Conservation (phyloP, 1,284 basidiomycete genomes). For the Cutaneotrichosporon sp. region DNA sequence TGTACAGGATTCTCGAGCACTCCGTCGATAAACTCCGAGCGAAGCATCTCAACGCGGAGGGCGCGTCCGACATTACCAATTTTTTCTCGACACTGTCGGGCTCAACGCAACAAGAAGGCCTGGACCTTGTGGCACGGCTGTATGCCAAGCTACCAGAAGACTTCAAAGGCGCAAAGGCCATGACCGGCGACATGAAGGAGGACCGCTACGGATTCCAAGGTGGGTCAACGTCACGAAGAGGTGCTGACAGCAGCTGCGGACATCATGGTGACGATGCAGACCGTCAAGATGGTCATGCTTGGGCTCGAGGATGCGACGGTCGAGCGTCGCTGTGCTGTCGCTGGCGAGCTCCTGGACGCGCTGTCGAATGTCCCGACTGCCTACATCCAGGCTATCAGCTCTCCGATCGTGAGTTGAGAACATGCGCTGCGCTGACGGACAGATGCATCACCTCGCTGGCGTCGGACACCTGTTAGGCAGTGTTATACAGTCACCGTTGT, state of each 20-base stretch:
- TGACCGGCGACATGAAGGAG: constrained; percentile 41
- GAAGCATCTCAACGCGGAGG: constrained; percentile 14
- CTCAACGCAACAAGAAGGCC: constrained; percentile 33
- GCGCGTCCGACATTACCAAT: constrained; percentile 27
- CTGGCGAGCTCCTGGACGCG: constrained; percentile 48
- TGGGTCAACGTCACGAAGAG: constrained; percentile 14
- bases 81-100: constrained; percentile 29
- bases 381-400: constrained; percentile 46
- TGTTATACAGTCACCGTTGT: constrained; percentile 47
- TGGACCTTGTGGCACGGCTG: constrained; percentile 37
- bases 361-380: constrained; percentile 45
- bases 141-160: constrained; percentile 40
- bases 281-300: constrained; percentile 49
- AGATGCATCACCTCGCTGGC: constrained; percentile 51
- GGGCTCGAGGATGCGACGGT: constrained; percentile 43
- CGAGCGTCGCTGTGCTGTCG: constrained; percentile 46
- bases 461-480: constrained; percentile 51
- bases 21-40: constrained; percentile 38
- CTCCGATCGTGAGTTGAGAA: constrained; percentile 40
- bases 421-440: neutral
- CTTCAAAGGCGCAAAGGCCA: constrained; percentile 39
- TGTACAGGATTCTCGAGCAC: constrained; percentile 51
- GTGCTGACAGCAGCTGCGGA: constrained; percentile 38
- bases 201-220: constrained; percentile 48
- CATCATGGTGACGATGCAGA: constrained; percentile 49